Evolutionary conservation across 169 alveolate species (phyloP), one percentile per base, ranked within the genome.

Genomic region (Babesia ovata): DNA sequence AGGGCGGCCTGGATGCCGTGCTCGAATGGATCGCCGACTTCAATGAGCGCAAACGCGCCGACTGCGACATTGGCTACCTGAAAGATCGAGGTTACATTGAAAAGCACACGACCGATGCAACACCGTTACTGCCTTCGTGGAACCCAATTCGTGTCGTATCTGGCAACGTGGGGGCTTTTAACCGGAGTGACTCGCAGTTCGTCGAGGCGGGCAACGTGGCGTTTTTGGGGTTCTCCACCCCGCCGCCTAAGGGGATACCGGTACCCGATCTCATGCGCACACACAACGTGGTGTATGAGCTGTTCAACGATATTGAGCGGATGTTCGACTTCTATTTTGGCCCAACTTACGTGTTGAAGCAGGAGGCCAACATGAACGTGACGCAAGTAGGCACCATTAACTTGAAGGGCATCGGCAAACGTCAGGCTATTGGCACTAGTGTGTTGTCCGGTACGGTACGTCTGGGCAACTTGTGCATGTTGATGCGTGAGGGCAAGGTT

Each of bases 1-100:
- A 84, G 54, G 97, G 98, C 19, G 92, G 94, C n/a, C 70, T 94
- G 45, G 96, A 93, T 24, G 96, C 97, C 0, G 79, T 95, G 2
- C 63, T 84, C 6, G 86, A 92, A 54, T 93, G 93, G 79, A 79
- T 94, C 7, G 61, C 77, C 17, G 83, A 85, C 59, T 77, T 91
- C 56, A 82, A 67, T 12, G 66, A 81, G 50, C 39, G 39, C 26
- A 26, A 42, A 84, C 59, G 63, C 75, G 59, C 28, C 57, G 81
- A n/a, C 69, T 86, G 69, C 36, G 76, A 59, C 63, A 49, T 52
- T 29, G 48, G 48, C 63, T 67, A 78, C 71, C 85, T 76, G 66
- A 63, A 70, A 16, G 63, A 65, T 45, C 84, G 82, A 21, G 90
- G 67, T 12, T 81, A 59, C 14, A 48, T 66, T 29, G 50, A 48